phyloP scores from a whole-genome alignment of 2,329 filamentous ascomycete species.

The Aspergillus neoniger region DNA sequence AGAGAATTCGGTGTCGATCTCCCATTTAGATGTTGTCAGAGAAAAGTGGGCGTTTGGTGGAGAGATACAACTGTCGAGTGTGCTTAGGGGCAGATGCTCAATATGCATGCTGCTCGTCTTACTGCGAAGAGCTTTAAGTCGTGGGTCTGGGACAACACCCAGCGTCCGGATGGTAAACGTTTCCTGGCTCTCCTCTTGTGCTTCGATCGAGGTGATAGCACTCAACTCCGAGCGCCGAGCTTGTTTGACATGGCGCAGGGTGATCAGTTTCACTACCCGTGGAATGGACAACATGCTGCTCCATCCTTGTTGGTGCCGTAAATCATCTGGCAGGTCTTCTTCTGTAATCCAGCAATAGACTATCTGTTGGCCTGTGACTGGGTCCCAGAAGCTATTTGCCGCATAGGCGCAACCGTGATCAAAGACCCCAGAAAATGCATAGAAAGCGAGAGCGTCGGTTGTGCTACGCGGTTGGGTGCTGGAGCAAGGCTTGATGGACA shows the following conservation, averaged over 20 bases:
- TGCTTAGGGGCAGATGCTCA: neutral
- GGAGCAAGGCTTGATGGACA: conserved; percentile 39
- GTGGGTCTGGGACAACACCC: conserved; percentile 36
- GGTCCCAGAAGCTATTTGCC: conserved; percentile 53
- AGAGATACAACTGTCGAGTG: neutral
- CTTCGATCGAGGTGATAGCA: conserved; percentile 48
- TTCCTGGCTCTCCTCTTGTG: conserved; percentile 22
- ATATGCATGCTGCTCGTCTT: conserved; percentile 15
- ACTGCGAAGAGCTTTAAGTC: conserved; percentile 32
- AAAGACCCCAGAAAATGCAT: conserved; percentile 48
- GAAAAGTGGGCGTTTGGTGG: neutral
- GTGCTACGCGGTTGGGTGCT: neutral
- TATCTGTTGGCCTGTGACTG: conserved; percentile 43
- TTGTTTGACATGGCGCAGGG: conserved; percentile 38
- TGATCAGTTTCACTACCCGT: conserved; percentile 46
- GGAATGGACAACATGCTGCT: conserved; percentile 53
- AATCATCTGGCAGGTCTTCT: conserved; percentile 49
- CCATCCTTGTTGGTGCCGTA: conserved; percentile 52
- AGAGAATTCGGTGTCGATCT: conserved; percentile 29
- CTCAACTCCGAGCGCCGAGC: conserved; percentile 40
- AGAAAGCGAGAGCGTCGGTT: conserved; percentile 31
- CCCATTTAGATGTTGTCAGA: conserved; percentile 27
- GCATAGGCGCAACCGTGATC: conserved; percentile 55
- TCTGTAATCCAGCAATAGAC: conserved; percentile 56
- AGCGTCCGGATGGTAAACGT: conserved; percentile 49